Evolutionary conservation across 176 grass and related monocot genomes (phyloP), one percentile per base, ranked within the genome.

Genomic region (Neostapfia colusana): DNA sequence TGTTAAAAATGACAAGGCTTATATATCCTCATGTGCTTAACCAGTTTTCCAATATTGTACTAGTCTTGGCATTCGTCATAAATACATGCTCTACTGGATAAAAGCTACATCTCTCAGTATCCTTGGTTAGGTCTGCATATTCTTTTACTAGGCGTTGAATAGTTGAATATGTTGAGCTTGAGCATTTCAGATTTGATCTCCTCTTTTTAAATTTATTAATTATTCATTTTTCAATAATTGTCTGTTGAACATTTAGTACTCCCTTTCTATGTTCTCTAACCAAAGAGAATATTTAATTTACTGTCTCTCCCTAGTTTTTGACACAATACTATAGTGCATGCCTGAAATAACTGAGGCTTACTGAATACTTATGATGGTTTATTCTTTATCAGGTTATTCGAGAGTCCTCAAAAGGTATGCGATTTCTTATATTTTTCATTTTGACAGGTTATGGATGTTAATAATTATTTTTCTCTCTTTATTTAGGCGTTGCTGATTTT

Each of bases 401-500:
- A 89, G 92, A 94, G 83, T 58, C 80, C 53, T 94, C 83, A 42
- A 91, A 83, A 84, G 85, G 92, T 94, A 39, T 49, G 72, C 81
- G 71, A 25, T 65, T 20, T 88, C 67, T 64, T 72, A 81, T 60
- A 40, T 88, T 13, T 73, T 53, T 20, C 46, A 36, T 35, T 70
- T 81, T 78, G 39, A 55, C 54, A 23, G 9, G 44, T 83, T 79
- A 15, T 68, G 50, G 8, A 64, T 68, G 27, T 39, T 48, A 74
- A 18, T 65, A 63, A 21, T 83, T 65, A 65, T 58, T 60, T 18
- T 16, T 70, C 25, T 82, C 75, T 41, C 67, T 54, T 59, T 79
- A 23, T 89, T 45, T 82, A 98, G 95, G 69, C 70, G 56, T 94
- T 69, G 89, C 91, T 79, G 65, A 86, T 78, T 94, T 86, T 80